phyloP scores from a whole-genome alignment of 2,329 filamentous ascomycete genomes.

The Bipolaris cookei region DNA sequence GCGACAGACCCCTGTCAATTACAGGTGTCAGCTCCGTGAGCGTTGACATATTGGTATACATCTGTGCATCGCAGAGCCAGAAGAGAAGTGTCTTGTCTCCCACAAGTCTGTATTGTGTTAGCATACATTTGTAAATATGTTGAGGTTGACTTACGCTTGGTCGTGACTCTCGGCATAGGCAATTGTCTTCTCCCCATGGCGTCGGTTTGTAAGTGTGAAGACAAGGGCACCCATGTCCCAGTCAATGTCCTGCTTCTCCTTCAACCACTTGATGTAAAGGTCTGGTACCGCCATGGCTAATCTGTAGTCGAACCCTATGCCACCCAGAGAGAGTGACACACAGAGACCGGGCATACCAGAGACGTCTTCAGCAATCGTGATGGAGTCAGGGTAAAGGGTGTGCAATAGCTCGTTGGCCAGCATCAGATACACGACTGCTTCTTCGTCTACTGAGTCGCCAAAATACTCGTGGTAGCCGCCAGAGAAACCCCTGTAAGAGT shows the following conservation, averaged over 20 bases:
- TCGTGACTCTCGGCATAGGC: slow-evolving; percentile 97
- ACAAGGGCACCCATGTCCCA: slow-evolving; percentile 89
- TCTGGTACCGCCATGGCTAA: slow-evolving; percentile 97
- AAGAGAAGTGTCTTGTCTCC: slow-evolving; percentile 97
- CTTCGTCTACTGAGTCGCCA: slow-evolving; percentile 84
- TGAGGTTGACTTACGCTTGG: slow-evolving; percentile 76
- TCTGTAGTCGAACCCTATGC: slow-evolving; percentile 95
- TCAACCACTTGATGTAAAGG: slow-evolving; percentile 98
- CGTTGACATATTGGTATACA: slow-evolving; percentile 97
- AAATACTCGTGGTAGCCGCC: slow-evolving; percentile 99
- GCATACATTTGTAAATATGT: neutral
- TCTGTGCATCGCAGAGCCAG: slow-evolving; percentile 95
- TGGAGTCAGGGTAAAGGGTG: slow-evolving; percentile 81
- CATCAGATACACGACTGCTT: slow-evolving; percentile 94
- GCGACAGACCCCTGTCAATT: slow-evolving; percentile 86
- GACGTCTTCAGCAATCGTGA: slow-evolving; percentile 95
- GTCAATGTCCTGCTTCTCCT: slow-evolving; percentile 86
- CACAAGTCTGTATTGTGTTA: slow-evolving; percentile 70
- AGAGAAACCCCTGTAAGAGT: slow-evolving; percentile 77
- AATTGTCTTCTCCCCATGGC: slow-evolving; percentile 97
- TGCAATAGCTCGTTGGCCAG: slow-evolving; percentile 96
- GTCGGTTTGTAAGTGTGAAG: slow-evolving; percentile 88
- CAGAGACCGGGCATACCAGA: slow-evolving; percentile 99
- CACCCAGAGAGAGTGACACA: slow-evolving; percentile 81
- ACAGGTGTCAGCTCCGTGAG: slow-evolving; percentile 82